Percentiles rank a stretch among this genome's conserved stretches.
These are phyloP conservation scores for Yamagishiella unicocca DNA, from an alignment of 139 green algal genomes.

Conservation along the genomic window DNA sequence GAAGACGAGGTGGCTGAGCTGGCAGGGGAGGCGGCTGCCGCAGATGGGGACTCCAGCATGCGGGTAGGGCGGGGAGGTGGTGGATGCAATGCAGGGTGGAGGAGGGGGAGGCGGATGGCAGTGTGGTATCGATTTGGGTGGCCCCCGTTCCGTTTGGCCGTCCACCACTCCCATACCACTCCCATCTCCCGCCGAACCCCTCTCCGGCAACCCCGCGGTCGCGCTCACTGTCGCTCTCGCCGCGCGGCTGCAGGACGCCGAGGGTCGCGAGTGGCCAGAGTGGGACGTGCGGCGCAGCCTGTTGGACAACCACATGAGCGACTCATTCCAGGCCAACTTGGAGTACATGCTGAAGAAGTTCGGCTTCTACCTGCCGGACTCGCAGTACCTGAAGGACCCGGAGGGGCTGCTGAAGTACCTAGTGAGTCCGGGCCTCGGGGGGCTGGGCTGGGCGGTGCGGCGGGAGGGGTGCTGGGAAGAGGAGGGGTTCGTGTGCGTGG, in stretches of 20 bases:
- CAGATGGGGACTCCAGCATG: slow-evolving; percentile 1
- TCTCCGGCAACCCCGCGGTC: not conserved
- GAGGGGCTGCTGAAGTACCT: slow-evolving; percentile 94
- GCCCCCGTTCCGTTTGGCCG: not conserved
- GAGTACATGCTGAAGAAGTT: slow-evolving; percentile 97
- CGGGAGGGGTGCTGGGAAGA: no score
- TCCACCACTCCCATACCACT: not conserved
- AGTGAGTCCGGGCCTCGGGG: slow-evolving; percentile 68
- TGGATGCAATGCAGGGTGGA: not conserved
- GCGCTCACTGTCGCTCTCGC: no score
- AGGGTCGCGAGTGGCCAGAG: slow-evolving; percentile 68
- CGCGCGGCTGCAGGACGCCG: not conserved
- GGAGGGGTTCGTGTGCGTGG: no score
- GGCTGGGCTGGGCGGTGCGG: no score
- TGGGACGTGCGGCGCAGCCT: slow-evolving; percentile 89
- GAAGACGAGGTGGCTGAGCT: slow-evolving; percentile 64
- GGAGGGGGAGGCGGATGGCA: not conserved
- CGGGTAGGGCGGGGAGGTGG: not conserved
- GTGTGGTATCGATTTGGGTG: not conserved
- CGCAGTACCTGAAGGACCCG: slow-evolving; percentile 87
- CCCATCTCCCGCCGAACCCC: not conserved
- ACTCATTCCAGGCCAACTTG: slow-evolving; percentile 81
- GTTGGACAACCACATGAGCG: slow-evolving; percentile 87
- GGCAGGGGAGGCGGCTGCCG: not conserved
- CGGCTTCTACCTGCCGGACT: slow-evolving; percentile 97